Evolutionary conservation across 1,284 basidiomycete genomes (phyloP), one percentile per base, ranked within the genome.

Genomic region (Leccinum angustisporum): DNA sequence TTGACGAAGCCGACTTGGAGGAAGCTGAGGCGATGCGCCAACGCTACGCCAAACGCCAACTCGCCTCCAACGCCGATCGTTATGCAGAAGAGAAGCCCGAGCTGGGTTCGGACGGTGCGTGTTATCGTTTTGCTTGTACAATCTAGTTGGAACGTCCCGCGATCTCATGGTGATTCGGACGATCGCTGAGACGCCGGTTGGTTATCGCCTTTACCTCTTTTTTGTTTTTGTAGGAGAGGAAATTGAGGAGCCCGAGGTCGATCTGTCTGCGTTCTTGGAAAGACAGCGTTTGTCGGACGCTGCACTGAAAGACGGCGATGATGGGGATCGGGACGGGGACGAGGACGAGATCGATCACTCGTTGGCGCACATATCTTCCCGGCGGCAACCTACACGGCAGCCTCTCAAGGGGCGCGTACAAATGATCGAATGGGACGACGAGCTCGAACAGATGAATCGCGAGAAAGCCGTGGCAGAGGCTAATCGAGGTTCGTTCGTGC

Each of bases 401-500:
- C 75, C 80, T 0, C 80, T 77, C 69, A 92, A 91, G 69, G 88
- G 89, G 1, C 86, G 84, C 55, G 72, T 86, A 0, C 80, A 86
- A 64, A 74, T 81, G 55, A 83, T 92, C 18, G 81, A 83, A 59
- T 91, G 90, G 90, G 84, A 89, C 66, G 77, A 80, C 1, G 76
- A 81, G 31, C 74, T 92, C 2, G 88, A 91, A 54, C 78, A 82
- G 52, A 77, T 92, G 77, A 82, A 76, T 46, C 79, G 82, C 25
- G 89, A 90, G 64, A 92, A 91, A 67, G 82, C 83, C 3, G 80
- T 81, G 3, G 89, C 90, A 0, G 89, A 91, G 62, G 90, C 90
- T 27, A 82, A 82, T 38, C 79, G 90, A 80, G 90, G 90, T 89
- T 60, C 48, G 76, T 63, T 33, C 50, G 21, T 64, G 50, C 58